Conservation (phyloP, 2,329 filamentous ascomycete species). For the Didymella pinodella region DNA sequence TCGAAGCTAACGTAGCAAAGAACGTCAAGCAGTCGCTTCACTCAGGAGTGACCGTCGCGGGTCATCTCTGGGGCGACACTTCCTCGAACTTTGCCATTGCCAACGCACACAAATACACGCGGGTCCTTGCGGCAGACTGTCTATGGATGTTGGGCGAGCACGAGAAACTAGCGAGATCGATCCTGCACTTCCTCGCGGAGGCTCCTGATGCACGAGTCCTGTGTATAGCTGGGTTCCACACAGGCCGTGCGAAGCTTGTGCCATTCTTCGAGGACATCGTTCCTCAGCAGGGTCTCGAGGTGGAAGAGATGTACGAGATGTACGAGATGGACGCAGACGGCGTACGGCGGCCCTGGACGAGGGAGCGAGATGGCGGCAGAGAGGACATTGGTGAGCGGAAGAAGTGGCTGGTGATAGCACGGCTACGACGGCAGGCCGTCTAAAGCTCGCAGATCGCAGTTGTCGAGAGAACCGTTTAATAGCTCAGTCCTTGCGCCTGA, state of each 20-base stretch:
- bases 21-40: conserved; percentile 57
- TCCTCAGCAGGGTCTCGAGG: conserved; percentile 58
- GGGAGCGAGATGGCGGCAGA: conserved; percentile 62
- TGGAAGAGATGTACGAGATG: conserved; percentile 71
- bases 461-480: not conserved
- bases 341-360: conserved; percentile 66
- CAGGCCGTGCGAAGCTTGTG: conserved; percentile 70
- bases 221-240: conserved; percentile 77
- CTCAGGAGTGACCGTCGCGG: conserved; percentile 58
- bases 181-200: conserved; percentile 66
- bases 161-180: conserved; percentile 68
- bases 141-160: conserved; percentile 80
- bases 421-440: conserved; percentile 32
- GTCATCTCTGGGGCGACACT: conserved; percentile 71
- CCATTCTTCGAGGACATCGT: conserved; percentile 69
- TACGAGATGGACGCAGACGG: conserved; percentile 75
- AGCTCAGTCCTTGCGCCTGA: conserved; percentile 60
- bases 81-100: conserved; percentile 50
- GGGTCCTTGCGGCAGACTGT: conserved; percentile 75
- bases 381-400: conserved; percentile 71
- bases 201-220: conserved; percentile 62
- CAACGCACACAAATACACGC: conserved; percentile 60
- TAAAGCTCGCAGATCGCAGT: not conserved
- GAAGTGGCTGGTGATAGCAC: conserved; percentile 72
- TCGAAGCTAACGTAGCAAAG: conserved; percentile 64